Base-by-base conservation (phyloP, 345 rosid genomes). In the Dimocarpus longan region DNA sequence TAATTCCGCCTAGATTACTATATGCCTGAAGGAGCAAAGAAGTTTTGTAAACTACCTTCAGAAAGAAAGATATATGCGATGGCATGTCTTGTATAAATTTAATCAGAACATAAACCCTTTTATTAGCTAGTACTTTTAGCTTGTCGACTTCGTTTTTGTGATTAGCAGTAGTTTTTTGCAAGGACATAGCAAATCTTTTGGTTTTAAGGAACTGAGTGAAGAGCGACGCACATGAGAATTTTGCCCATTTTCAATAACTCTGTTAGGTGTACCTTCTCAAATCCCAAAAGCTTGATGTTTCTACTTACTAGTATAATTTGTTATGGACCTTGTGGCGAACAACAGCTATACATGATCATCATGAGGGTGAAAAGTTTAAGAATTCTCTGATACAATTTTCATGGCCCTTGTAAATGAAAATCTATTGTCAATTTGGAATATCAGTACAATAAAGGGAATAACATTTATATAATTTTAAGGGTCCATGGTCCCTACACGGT, bases 261-360 rank as follows among this genome's bases (percentile, higher is more conserved):
- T 50, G 56, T 50, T 13, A 22, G 22, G 6, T 21, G 67, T 6
- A 24, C 28, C 10, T 72, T 57, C 11, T 19, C 52, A 57, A 21
- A 21, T 39, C 37, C 65, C 76, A 73, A 57, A 73, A 57, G 52
- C 39, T 43, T 15, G 42, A 8, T 22, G 76, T 22, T 60, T 52
- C 37, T 16, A 9, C 16, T 67, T 13, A 26, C 28, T 26, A 26
- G 19, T 52, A 13, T 52, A 52, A 13, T 52, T 15, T 52, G 19
- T 52, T 52, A 13, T 52, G 19, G 19, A 32, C 37, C 37, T 32
- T 32, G 37, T 32, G 37, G 37, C 4, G 57, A 13, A 52, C 54
- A 48, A 48, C 57, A 13, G 57, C 19, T 13, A 2, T 52, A 52
- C 5, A 52, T 52, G 6, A 52, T 52, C 1, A 52, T 52, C 57